phyloP scores from a whole-genome alignment of 768 basidiomycete genomes.

The Leccinum ochraceum region DNA sequence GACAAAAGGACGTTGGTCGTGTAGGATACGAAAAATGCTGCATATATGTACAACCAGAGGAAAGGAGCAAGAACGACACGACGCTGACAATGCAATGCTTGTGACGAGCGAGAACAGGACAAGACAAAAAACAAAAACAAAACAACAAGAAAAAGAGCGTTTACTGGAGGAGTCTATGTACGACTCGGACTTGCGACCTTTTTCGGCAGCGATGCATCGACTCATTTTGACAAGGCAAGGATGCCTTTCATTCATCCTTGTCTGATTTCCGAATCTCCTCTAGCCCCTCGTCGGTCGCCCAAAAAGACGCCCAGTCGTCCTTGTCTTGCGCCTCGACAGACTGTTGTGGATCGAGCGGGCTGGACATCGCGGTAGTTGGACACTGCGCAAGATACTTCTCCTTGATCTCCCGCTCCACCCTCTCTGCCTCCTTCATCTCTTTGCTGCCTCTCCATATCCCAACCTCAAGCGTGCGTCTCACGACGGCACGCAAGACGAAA shows the following conservation, averaged over 20 bases:
- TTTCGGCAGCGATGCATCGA: not conserved
- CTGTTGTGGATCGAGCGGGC: slow-evolving; percentile 1
- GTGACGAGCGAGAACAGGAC: not conserved
- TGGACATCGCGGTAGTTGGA: slow-evolving; percentile 8
- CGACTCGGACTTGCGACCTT: not conserved
- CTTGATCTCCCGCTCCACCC: slow-evolving; percentile 56
- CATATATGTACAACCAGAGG: too few species aligned
- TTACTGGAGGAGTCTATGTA: slow-evolving; percentile 3
- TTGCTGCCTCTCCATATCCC: slow-evolving; percentile 74
- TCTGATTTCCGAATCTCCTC: slow-evolving; percentile 68
- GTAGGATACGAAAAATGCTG: slow-evolving; percentile 1
- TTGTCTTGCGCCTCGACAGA: slow-evolving; percentile 6
- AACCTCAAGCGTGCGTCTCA: slow-evolving; percentile 71
- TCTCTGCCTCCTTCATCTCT: slow-evolving; percentile 61
- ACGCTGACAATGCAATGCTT: too few species aligned
- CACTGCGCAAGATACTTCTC: slow-evolving; percentile 37
- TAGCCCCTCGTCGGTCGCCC: slow-evolving; percentile 72
- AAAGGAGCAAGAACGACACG: too few species aligned
- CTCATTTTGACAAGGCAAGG: not conserved
- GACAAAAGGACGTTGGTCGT: not conserved
- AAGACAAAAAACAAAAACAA: not conserved
- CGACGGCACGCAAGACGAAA: slow-evolving; percentile 58
- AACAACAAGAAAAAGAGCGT: not conserved
- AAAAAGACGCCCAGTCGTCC: slow-evolving; percentile 48
- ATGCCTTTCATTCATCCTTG: slow-evolving; percentile 52